Evolutionary conservation across 805 yeast genomes (phyloP), one percentile per base, ranked within the genome.

Genomic region (Yarrowia bubula): DNA sequence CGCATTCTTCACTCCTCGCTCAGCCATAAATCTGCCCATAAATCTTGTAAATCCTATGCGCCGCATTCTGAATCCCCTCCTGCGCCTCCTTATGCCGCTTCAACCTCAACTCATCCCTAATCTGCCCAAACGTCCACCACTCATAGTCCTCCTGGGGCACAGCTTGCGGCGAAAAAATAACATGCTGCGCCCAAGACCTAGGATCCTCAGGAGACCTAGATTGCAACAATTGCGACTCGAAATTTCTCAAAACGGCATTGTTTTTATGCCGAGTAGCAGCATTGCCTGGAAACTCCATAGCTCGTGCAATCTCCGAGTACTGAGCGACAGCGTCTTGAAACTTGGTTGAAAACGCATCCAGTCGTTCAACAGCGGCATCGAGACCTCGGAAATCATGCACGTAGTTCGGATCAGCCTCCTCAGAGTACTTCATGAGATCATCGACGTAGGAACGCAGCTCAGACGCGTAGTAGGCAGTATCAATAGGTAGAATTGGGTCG

Each of bases 401-500:
- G 68, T 79, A 82, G 3, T 71, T 69, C 39, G 61, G 61, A 10
- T 50, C 61, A 3, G 33, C 31, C 17, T 55, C 61, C 31, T 55
- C 61, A 2, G 64, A 43, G 28, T 58, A 58, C 51, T 44, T 58
- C 42, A 79, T 78, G 35, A 90, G 74, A 65, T 84, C 87, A 18
- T 77, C 74, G 13, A 80, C 71, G 67, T 82, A 82, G 1, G 74
- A 71, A 18, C 77, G 77, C 66, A 89, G 68, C 8, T 75, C 76
- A 1, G 76, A 72, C 7, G 83, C 82, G 66, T 84, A 80, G 6
- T 77, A 76, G 3, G 72, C 74, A 39, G 89, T 74, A 71, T 86
- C 83, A 69, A 81, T 88, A 1, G 96, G 96, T 15, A 92, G 78
- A 44, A 90, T 74, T 0, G 98, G 96, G 44, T 81, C 82, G 69